phyloP scores from a whole-genome alignment of 1,284 basidiomycete genomes.

The Coniferiporia sulphurascens region DNA sequence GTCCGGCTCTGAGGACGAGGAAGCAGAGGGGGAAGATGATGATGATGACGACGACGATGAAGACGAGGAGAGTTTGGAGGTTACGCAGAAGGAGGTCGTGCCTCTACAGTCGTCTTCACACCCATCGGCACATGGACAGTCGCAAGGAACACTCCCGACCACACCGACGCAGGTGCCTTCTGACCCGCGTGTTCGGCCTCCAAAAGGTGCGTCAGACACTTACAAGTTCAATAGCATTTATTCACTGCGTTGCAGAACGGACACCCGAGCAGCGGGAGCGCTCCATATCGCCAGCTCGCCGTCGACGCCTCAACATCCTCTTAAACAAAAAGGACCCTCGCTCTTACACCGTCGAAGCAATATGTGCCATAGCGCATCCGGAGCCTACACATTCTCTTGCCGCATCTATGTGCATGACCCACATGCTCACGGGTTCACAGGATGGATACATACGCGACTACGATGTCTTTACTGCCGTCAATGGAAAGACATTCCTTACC shows the following conservation, averaged over 20 bases:
- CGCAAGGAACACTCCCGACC: neutral
- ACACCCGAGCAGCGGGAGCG: constrained; percentile 35
- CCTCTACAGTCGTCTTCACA: constrained; percentile 28
- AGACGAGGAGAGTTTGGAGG: constrained; percentile 22
- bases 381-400: constrained; percentile 84
- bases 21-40: constrained; percentile 33
- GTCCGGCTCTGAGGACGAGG: constrained; percentile 51
- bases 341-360: constrained; percentile 85
- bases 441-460: constrained; percentile 94
- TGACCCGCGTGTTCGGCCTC: constrained; percentile 20
- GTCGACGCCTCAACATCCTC: constrained; percentile 35
- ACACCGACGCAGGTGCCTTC: constrained; percentile 15
- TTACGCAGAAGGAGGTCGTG: constrained; percentile 14
- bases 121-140: constrained; percentile 3
- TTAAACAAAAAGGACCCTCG: constrained; percentile 34
- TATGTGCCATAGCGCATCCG: constrained; percentile 88
- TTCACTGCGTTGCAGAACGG: constrained; percentile 16
- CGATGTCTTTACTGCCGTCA: constrained; percentile 86
- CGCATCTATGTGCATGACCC: constrained; percentile 81
- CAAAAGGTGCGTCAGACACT: constrained; percentile 5
- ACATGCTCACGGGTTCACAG: constrained; percentile 86
- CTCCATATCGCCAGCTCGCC: constrained; percentile 58
- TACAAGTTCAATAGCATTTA: constrained; percentile 6
- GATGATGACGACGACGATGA: constrained; percentile 25
- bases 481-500: constrained; percentile 83